These are phyloP conservation scores for Quercus tomentella DNA, from an alignment of 331 rosid species.

Conservation along the genomic window DNA sequence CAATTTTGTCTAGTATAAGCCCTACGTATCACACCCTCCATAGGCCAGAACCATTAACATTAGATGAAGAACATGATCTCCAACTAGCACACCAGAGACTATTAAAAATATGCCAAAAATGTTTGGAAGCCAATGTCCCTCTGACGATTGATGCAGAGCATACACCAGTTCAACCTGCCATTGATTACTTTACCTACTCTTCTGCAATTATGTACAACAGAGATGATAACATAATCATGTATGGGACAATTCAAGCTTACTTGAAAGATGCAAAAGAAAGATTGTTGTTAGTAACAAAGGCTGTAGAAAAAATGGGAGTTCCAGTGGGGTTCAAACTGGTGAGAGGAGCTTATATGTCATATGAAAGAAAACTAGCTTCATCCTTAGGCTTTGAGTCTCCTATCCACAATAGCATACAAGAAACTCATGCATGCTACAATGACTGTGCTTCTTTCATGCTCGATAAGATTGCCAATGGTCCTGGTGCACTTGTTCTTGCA, in stretches of 20 bases:
- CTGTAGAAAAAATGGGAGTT: slow-evolving; percentile 58
- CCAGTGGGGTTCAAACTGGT: slow-evolving; percentile 84
- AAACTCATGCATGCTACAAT: slow-evolving; percentile 72
- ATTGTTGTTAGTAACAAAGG: slow-evolving; percentile 30
- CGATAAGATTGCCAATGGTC: slow-evolving; percentile 55
- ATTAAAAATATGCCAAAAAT: slow-evolving; percentile 44
- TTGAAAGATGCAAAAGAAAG: slow-evolving; percentile 81
- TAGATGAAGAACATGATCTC: slow-evolving; percentile 64
- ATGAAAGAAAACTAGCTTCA: slow-evolving; percentile 55
- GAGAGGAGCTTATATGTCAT: slow-evolving; percentile 93
- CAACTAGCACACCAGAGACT: slow-evolving; percentile 50
- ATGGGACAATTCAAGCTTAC: slow-evolving; percentile 75
- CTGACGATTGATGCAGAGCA: slow-evolving; percentile 80
- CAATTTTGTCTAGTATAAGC: slow-evolving; percentile 54
- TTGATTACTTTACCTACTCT: slow-evolving; percentile 81
- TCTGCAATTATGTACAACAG: slow-evolving; percentile 57
- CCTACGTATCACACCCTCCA: slow-evolving; percentile 69
- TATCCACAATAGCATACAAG: slow-evolving; percentile 59
- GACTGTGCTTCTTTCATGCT: slow-evolving; percentile 64
- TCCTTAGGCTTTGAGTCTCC: slow-evolving; percentile 67
- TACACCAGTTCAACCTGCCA: slow-evolving; percentile 77
- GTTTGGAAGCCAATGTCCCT: slow-evolving; percentile 51
- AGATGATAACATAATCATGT: slow-evolving; percentile 47
- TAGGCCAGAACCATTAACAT: slow-evolving; percentile 50
- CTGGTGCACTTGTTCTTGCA: slow-evolving; percentile 72